Evolutionary conservation across 2,329 filamentous ascomycete genomes (phyloP).

Genomic region (Fusarium sp.): DNA sequence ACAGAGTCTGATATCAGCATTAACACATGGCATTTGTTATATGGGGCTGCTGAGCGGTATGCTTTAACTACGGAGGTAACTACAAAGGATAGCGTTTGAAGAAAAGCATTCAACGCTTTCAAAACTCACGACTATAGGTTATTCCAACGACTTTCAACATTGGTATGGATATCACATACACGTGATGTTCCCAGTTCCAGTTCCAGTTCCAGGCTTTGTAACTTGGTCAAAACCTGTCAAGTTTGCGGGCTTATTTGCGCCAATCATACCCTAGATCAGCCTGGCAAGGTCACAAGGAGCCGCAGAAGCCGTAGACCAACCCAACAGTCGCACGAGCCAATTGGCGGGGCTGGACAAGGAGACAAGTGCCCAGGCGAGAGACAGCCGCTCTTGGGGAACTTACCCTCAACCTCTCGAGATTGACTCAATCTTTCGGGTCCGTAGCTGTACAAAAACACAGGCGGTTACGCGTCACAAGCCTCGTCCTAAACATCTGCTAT

Average conservation of each 20-base stretch:
- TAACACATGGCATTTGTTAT: neutral
- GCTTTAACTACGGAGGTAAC: neutral
- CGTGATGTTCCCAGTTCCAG: conserved; percentile 20
- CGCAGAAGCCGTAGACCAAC: conserved; percentile 36
- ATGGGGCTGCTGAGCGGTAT: neutral
- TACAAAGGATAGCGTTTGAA: neutral
- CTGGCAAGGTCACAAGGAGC: conserved; percentile 25
- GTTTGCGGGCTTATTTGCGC: conserved; percentile 22
- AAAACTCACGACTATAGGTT: conserved; percentile 12
- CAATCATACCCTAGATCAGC: conserved; percentile 36
- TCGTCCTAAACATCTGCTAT: neutral
- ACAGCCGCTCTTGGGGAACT: conserved; percentile 11
- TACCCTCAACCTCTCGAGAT: conserved; percentile 34
- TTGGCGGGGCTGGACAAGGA: conserved; percentile 41
- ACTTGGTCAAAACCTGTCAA: conserved; percentile 1
- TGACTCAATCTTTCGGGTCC: conserved; percentile 31
- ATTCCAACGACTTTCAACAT: conserved; percentile 2
- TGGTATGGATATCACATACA: conserved; percentile 6
- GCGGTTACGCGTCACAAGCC: conserved; percentile 6
- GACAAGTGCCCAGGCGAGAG: conserved; percentile 34
- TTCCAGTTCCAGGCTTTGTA: neutral
- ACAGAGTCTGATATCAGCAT: neutral
- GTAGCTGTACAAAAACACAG: conserved; percentile 8
- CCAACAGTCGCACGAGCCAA: conserved; percentile 32
- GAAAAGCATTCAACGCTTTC: neutral